Evolutionary conservation across 2,329 filamentous ascomycete genomes (phyloP).

Genomic region (Fusarium ramigenum): DNA sequence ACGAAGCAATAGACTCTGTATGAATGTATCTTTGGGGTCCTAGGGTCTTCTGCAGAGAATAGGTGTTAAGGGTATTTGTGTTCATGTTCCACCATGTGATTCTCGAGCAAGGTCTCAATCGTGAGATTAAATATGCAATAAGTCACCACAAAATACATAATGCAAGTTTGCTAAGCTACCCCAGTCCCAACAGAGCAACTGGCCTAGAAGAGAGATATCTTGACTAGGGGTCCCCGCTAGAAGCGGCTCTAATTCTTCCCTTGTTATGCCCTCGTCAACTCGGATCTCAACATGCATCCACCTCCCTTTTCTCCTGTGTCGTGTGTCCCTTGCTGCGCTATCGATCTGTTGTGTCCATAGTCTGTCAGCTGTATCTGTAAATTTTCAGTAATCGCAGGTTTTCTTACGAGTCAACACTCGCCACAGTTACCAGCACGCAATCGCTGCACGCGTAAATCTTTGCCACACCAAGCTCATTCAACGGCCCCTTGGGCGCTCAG

Average conservation of each 20-base stretch:
- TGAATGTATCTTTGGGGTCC: neutral
- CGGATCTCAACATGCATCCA: slow-evolving; percentile 27
- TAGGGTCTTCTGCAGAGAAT: neutral
- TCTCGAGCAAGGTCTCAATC: slow-evolving; percentile 6
- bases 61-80: neutral
- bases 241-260: slow-evolving; percentile 34
- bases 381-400: slow-evolving; percentile 1
- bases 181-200: slow-evolving; percentile 27
- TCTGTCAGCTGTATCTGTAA: neutral
- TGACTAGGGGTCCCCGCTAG: slow-evolving; percentile 32
- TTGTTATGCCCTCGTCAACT: slow-evolving; percentile 12
- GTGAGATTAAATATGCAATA: slow-evolving; percentile 15
- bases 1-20: neutral
- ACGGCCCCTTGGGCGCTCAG: slow-evolving; percentile 1
- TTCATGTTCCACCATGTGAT: slow-evolving; percentile 18
- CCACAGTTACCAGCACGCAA: slow-evolving; percentile 24
- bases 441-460: slow-evolving; percentile 17
- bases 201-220: slow-evolving; percentile 30
- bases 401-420: slow-evolving; percentile 5
- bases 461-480: slow-evolving; percentile 13
- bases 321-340: slow-evolving; percentile 3
- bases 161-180: slow-evolving; percentile 20
- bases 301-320: slow-evolving; percentile 36
- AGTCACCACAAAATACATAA: slow-evolving; percentile 5
- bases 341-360: neutral